Evolutionary conservation across 2,329 filamentous ascomycete genomes (phyloP).

Genomic region (Tolypocladium ovalisporum): DNA sequence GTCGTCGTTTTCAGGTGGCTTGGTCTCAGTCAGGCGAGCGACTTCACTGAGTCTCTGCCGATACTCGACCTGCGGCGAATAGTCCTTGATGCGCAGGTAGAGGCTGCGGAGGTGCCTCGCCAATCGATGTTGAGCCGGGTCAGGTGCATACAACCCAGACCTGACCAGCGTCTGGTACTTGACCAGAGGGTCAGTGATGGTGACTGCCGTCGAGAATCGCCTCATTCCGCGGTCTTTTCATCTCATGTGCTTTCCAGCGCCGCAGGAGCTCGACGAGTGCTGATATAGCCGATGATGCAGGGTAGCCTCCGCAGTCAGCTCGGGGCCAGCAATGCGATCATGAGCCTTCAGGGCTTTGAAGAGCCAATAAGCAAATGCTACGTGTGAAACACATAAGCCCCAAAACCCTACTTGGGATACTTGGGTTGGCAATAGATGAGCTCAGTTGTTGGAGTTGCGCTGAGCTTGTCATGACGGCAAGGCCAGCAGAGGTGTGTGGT

Average conservation of each 20-base stretch:
- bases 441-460: background rate
- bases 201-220: slow-evolving; percentile 36
- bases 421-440: background rate
- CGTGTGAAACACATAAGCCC: background rate
- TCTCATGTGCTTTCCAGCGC: background rate
- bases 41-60: slow-evolving; percentile 52
- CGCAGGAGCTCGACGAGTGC: background rate
- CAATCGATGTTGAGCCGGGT: slow-evolving; percentile 61
- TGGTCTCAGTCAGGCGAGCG: slow-evolving; percentile 30
- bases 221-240: slow-evolving; percentile 12
- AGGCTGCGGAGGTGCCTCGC: slow-evolving; percentile 69
- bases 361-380: too few species aligned
- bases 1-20: slow-evolving; percentile 16
- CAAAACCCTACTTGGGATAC: too few species aligned
- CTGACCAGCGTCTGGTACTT: slow-evolving; percentile 64
- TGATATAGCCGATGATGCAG: background rate
- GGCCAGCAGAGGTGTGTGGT: background rate
- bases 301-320: background rate
- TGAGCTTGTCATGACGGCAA: background rate
- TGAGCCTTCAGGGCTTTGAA: background rate
- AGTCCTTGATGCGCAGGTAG: slow-evolving; percentile 66
- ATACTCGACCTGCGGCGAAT: slow-evolving; percentile 63
- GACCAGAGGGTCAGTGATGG: slow-evolving; percentile 62
- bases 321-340: background rate
- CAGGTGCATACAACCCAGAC: slow-evolving; percentile 54